These are phyloP conservation scores for Suillus subaureus DNA, from an alignment of 768 basidiomycete genomes.

Conservation along the genomic window DNA sequence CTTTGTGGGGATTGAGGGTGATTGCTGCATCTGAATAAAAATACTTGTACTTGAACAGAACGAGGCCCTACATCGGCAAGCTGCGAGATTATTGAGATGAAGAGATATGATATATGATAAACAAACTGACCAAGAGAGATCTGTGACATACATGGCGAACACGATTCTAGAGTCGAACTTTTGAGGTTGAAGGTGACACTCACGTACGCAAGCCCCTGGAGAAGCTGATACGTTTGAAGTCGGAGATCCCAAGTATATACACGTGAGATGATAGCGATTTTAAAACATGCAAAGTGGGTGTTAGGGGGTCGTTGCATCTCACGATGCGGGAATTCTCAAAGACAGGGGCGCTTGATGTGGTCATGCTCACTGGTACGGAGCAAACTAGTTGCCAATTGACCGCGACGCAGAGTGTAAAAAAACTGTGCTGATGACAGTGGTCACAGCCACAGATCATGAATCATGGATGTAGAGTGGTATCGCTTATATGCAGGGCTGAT, in stretches of 20 bases:
- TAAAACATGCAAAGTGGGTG: neutral
- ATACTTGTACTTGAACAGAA: neutral
- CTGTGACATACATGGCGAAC: neutral
- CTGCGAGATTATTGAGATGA: neutral
- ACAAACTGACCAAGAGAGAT: neutral
- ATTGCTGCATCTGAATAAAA: neutral
- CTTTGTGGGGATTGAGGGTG: neutral
- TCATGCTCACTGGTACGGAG: neutral
- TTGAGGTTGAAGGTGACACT: neutral
- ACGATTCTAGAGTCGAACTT: neutral
- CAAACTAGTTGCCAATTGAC: neutral
- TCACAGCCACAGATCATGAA: neutral
- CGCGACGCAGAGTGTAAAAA: neutral
- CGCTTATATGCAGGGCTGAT: neutral
- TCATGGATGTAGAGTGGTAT: neutral
- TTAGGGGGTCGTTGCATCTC: neutral
- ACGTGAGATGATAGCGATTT: neutral
- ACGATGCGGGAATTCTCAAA: neutral
- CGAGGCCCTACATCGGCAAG: neutral
- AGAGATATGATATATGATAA: neutral
- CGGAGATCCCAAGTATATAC: neutral
- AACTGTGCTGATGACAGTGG: neutral
- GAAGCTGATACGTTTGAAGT: neutral
- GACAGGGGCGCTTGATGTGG: neutral
- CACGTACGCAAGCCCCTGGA: neutral